Conservation (phyloP, 1,139 yeast genomes). For the Torulaspora pretoriensis region DNA sequence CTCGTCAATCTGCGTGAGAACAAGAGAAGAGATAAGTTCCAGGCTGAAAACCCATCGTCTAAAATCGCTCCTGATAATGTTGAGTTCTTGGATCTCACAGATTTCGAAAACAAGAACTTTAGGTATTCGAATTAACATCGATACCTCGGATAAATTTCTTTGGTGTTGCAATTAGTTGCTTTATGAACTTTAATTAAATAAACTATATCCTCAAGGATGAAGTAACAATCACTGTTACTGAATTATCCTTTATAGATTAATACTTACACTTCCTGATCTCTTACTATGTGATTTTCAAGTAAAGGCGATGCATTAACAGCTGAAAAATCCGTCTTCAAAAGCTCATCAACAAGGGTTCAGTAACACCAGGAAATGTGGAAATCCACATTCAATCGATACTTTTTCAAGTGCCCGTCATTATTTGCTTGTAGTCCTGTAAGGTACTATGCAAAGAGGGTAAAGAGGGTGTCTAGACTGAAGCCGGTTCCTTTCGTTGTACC, state of each 20-base stretch:
- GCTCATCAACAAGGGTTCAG: background rate
- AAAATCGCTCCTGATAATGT: constrained; percentile 28
- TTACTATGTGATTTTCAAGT: background rate
- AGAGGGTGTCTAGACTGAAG: constrained; percentile 10
- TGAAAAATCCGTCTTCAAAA: background rate
- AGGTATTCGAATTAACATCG: constrained; percentile 37
- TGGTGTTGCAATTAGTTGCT: too few relatives aligned
- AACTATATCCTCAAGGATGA: too few relatives aligned
- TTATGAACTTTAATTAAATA: background rate
- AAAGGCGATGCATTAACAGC: background rate
- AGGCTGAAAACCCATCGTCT: constrained; percentile 7
- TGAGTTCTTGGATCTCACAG: constrained; percentile 46
- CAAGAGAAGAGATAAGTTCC: constrained; percentile 35
- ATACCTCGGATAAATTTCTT: too few relatives aligned
- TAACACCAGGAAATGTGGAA: constrained; percentile 2
- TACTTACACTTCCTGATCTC: background rate
- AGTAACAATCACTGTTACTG: too few relatives aligned
- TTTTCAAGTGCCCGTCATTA: background rate
- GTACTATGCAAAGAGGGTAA: constrained; percentile 2
- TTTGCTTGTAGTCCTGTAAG: background rate
- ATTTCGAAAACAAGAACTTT: constrained; percentile 51
- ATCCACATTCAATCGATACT: background rate
- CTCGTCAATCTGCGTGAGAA: constrained; percentile 51
- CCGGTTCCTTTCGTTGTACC: constrained; percentile 52
- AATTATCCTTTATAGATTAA: too few relatives aligned